These are phyloP conservation scores for Xylaria sp. DNA, from an alignment of 2,329 filamentous ascomycete species.

Conservation along the genomic window DNA sequence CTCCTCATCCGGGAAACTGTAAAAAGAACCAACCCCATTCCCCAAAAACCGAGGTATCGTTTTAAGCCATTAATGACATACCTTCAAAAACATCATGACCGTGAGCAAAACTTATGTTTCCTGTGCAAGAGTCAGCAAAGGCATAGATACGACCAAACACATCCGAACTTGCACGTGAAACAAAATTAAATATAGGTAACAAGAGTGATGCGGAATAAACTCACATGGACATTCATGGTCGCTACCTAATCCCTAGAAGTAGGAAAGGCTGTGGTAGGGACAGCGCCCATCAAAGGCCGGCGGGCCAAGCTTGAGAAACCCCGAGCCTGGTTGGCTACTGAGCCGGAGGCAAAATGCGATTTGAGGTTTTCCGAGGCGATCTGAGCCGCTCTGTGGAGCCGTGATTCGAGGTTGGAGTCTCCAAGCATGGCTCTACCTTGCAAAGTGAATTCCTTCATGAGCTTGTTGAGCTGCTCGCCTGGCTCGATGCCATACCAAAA, in stretches of 20 bases:
- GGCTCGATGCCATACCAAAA: constrained; percentile 96
- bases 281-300: constrained; percentile 49
- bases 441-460: constrained; percentile 86
- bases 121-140: constrained; percentile 34
- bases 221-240: constrained; percentile 25
- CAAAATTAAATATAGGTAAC: constrained; percentile 41
- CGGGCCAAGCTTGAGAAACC: constrained; percentile 72
- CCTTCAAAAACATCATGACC: constrained; percentile 58
- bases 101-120: constrained; percentile 58
- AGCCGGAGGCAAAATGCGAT: constrained; percentile 53
- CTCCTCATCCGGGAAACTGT: constrained; percentile 27
- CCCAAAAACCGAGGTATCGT: not conserved
- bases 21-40: not conserved
- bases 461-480: constrained; percentile 80
- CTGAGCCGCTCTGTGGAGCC: constrained; percentile 80
- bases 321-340: constrained; percentile 66
- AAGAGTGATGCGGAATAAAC: not conserved
- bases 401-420: constrained; percentile 87
- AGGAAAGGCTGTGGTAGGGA: constrained; percentile 42
- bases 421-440: constrained; percentile 88
- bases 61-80: constrained; percentile 41
- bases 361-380: constrained; percentile 67
- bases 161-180: not conserved
- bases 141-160: not conserved
- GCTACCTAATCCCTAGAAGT: constrained; percentile 47